Base-by-base conservation (phyloP, 179 eudicot species). In the Silene vulgaris region DNA sequence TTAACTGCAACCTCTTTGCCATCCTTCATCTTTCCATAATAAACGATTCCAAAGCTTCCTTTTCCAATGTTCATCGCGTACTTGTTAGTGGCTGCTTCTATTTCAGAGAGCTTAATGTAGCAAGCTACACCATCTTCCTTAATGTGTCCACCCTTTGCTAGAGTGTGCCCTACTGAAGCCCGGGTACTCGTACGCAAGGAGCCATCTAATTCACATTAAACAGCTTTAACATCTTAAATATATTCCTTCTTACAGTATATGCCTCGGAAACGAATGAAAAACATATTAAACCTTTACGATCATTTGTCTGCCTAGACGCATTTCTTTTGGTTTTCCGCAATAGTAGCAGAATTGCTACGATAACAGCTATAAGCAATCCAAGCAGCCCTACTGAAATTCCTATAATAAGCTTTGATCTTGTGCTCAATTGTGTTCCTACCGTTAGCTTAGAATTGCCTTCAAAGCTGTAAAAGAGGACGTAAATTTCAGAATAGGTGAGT, bases 31-130 rank as follows among this genome's bases (percentile, higher is more conserved):
- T 80, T 93, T 12, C 99, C 99, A 76, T 93, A 93, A 78, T 90
- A 96, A 26, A 96, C 99, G 48, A 90, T 88, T 74, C 99, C 99
- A 74, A 88, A 93, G 85, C 99, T 93, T 80, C 99, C 99, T 83
- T 86, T 84, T 32, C 97, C 99, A 54, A 96, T 88, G 70, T 77
- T 81, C 82, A 78, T 93, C 21, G 92, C 84, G 69, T 93, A 96
- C 48, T 73, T 86, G 71, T 81, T 74, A 0, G 99, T 95, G 62
- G 97, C 97, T 78, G 81, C 91, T 86, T 93, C 93, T 75, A 96
- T 81, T 67, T 89, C 97, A 12, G 87, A 13, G 72, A 92, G 84
- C 73, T 87, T 86, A 79, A 95, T 88, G 79, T 81, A 84, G 81
- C 86, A 85, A 75, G 97, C 87, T 28, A 87, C 86, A 61, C 97